phyloP scores from a whole-genome alignment of 768 basidiomycete genomes.

The Clitopilus hobsonii region DNA sequence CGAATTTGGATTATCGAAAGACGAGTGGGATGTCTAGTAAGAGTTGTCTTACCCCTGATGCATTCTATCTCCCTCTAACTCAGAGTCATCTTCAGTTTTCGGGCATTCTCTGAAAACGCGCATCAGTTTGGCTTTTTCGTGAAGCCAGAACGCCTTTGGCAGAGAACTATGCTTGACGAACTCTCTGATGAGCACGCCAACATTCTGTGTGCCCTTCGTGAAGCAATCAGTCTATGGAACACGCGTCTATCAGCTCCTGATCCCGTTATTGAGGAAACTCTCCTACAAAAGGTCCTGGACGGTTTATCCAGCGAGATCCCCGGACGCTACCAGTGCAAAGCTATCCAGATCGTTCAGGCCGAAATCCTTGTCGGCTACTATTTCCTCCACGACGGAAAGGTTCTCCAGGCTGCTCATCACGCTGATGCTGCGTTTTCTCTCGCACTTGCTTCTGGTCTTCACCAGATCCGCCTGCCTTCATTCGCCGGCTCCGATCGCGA shows the following conservation, averaged over 20 bases:
- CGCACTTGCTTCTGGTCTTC: conserved; percentile 11
- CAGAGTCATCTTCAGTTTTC: neutral
- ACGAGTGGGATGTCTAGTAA: neutral
- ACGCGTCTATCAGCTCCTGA: neutral
- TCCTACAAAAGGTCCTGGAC: neutral
- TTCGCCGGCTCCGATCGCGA: neutral
- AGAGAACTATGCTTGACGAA: neutral
- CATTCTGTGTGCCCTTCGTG: neutral
- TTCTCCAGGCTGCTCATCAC: conserved; percentile 13
- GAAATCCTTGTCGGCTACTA: conserved; percentile 42
- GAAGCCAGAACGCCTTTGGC: neutral
- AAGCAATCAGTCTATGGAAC: neutral
- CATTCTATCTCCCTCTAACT: neutral
- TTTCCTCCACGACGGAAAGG: conserved; percentile 12
- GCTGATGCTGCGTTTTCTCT: conserved; percentile 11
- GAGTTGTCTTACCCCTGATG: neutral
- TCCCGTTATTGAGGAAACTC: neutral
- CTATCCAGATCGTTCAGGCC: conserved; percentile 28
- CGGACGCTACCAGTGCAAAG: neutral
- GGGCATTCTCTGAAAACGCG: neutral
- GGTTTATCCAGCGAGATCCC: conserved; percentile 6
- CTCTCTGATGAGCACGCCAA: neutral
- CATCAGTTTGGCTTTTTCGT: neutral
- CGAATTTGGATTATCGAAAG: neutral
- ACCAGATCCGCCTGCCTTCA: conserved; percentile 7